Evolutionary conservation across 140 eudicot genomes (phyloP).

Genomic region (Ambrosia hybrid): DNA sequence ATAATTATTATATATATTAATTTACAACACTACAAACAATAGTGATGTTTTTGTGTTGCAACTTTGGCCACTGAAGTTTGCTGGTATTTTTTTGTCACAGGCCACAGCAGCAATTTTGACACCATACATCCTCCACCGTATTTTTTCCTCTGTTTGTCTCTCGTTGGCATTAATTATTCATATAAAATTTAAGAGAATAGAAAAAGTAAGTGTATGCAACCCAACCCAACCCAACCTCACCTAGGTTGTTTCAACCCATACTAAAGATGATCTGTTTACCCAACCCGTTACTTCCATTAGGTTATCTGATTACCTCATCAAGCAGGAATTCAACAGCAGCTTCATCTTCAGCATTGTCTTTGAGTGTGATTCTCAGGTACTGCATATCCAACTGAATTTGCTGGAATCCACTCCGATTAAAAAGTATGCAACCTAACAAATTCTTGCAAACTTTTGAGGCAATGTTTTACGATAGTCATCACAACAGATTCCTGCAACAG

Average conservation of each 20-base stretch:
- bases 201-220: background rate
- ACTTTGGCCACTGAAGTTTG: too few relatives aligned
- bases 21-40: too few relatives aligned
- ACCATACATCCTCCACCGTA: too few relatives aligned
- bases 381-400: conserved; percentile 95
- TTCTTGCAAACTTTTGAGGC: conserved; percentile 92
- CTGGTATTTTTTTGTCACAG: too few relatives aligned
- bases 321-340: conserved; percentile 90
- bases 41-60: too few relatives aligned
- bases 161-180: background rate
- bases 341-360: conserved; percentile 85
- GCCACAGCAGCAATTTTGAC: too few relatives aligned
- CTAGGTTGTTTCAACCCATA: background rate
- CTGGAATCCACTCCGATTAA: conserved; percentile 96
- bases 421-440: conserved; percentile 80
- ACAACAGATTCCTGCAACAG: conserved; percentile 81
- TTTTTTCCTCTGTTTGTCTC: too few relatives aligned
- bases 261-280: background rate
- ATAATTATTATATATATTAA: too few relatives aligned
- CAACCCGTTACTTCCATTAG: background rate
- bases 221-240: background rate
- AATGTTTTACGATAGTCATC: conserved; percentile 69
- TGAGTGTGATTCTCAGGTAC: conserved; percentile 69
- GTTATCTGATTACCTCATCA: conserved; percentile 66
- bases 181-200: background rate